Evolutionary conservation across 768 basidiomycete species (phyloP), one percentile per base, ranked within the genome.

Genomic region (Harrya chromipes): DNA sequence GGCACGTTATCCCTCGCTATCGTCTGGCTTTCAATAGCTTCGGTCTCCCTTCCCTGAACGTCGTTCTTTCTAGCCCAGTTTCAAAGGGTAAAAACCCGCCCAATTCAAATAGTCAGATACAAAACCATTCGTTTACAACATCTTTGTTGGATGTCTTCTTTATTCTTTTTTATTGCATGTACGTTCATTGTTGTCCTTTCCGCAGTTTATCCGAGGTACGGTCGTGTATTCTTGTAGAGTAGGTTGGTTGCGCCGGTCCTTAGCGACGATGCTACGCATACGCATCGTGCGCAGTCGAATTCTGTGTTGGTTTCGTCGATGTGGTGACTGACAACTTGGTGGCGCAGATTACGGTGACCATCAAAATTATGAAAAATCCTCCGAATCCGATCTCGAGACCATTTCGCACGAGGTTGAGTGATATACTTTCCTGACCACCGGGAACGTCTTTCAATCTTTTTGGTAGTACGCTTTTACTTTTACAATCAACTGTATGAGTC

Each of bases 221-320:
- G 43, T 27, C 10, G 6, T 60, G 50, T 63, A 60, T 38, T 58
- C 44, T 52, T 51, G 50, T 64, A 59, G 43, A 62, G 24, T 48
- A 53, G 43, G 50, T 46, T 40, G 40, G 37, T 31, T 23, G 13
- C 33, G 19, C 16, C 26, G 24, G 40, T 42, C 19, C 33, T 11
- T 47, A 23, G 33, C 35, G 23, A 50, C 53, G 40, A 52, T 36
- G 27, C n/a, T 29, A 17, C 20, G 47, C 19, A 38, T 29, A 33
- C 34, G 37, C 27, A 23, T 27, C 24, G 20, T 43, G 33, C 33
- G 14, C 33, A 33, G 31, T 11, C 10, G 35, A 40, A 19, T 53
- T 57, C 56, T 26, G 24, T 46, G 33, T 39, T 46, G 47, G 19
- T 20, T 31, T 31, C 31, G 31, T 31, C 13, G 31, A 14, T 31